A percentile compares a stretch with the other conserved stretches of the same genome.
Conservation (phyloP, 176 grass and related monocot genomes). For the Carex kokanica region DNA sequence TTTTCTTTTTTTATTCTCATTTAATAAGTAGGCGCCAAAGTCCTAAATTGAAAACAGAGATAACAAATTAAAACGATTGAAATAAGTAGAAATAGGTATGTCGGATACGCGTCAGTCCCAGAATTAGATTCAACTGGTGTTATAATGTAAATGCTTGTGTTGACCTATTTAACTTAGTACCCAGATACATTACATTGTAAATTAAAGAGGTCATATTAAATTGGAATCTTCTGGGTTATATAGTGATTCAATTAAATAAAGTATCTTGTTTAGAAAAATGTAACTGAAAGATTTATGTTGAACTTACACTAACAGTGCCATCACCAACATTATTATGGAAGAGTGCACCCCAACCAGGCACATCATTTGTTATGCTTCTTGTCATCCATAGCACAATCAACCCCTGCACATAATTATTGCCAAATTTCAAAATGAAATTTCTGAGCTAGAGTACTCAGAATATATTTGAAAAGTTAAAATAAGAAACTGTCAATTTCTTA, state of each 20-base stretch:
- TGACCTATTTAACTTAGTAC: neutral
- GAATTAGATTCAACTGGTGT: neutral
- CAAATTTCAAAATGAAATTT: neutral
- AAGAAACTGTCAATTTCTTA: constrained; percentile 27
- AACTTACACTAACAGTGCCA: constrained; percentile 86
- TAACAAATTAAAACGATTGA: neutral
- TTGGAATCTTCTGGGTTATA: neutral
- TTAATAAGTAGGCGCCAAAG: neutral
- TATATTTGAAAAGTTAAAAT: neutral
- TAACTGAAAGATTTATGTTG: neutral
- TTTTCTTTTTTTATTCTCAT: neutral
- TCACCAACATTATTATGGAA: constrained; percentile 76
- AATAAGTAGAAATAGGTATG: neutral
- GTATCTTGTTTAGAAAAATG: neutral
- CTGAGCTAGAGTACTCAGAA: neutral
- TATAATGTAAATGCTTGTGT: neutral
- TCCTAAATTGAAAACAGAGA: neutral
- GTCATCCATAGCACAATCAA: constrained; percentile 88
- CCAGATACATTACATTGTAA: neutral
- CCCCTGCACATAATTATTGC: constrained; percentile 36
- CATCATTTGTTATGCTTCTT: constrained; percentile 58
- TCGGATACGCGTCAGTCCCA: neutral
- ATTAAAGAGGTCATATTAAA: neutral
- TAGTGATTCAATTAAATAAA: neutral
- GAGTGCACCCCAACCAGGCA: constrained; percentile 80